Conservation (phyloP, 1,139 yeast species). For the Blastobotrys arbuscula region DNA sequence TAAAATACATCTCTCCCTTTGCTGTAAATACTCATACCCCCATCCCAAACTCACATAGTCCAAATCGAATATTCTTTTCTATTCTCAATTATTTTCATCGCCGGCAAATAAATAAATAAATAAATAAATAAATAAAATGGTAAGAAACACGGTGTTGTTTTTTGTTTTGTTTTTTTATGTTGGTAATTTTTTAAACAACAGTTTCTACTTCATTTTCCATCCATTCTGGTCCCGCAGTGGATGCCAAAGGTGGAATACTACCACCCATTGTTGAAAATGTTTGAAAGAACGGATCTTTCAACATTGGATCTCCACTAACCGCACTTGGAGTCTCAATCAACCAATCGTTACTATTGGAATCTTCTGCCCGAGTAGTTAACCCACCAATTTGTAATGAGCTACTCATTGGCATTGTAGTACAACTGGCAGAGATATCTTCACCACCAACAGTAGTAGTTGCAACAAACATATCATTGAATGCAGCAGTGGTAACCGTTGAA, state of each 20-base stretch:
- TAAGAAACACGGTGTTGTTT: no score
- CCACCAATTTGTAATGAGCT: slow-evolving; percentile 6
- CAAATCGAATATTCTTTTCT: no score
- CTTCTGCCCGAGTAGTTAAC: slow-evolving; percentile 7
- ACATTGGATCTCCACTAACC: slow-evolving; percentile 6
- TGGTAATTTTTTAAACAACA: not conserved
- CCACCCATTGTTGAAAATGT: not conserved
- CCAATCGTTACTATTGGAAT: slow-evolving; percentile 2
- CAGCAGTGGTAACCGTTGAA: slow-evolving; percentile 3
- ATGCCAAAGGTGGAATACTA: not conserved
- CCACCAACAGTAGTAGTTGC: not conserved
- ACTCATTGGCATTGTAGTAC: slow-evolving; percentile 3
- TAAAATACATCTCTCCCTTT: no score
- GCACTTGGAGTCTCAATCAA: slow-evolving; percentile 10
- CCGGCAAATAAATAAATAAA: no score
- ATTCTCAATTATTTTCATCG: no score
- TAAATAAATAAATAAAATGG: no score
- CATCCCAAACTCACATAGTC: no score
- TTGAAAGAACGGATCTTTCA: slow-evolving; percentile 9
- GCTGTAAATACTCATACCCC: no score
- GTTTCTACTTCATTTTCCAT: not conserved
- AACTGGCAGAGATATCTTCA: not conserved
- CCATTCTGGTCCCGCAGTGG: slow-evolving; percentile 7
- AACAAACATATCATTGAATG: slow-evolving; percentile 6
- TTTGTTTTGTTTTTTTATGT: no score